Conservation (phyloP, 306 rosid species). For the Notholithocarpus densiflorus region DNA sequence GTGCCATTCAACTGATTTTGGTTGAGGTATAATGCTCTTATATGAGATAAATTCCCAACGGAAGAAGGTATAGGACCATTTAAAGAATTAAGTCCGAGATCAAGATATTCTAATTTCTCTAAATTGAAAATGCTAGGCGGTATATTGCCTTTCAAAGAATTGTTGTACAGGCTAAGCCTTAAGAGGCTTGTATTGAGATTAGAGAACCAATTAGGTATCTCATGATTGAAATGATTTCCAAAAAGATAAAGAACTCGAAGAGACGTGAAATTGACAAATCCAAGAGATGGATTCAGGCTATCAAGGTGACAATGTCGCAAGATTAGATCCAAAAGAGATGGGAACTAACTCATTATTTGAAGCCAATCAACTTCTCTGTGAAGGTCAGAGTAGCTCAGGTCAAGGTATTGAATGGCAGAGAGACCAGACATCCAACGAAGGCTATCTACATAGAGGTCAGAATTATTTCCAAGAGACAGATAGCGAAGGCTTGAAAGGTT, state of each 20-base stretch:
- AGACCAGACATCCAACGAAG: constrained; percentile 1
- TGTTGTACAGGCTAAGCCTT: fast-evolving
- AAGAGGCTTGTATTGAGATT: not conserved
- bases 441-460: not conserved
- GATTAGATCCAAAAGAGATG: not conserved
- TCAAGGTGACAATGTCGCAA: fast-evolving
- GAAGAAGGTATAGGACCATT: not conserved
- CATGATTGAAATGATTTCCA: not conserved
- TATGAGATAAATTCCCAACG: not conserved
- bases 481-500: constrained; percentile 15
- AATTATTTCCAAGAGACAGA: not conserved
- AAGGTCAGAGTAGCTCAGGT: fast-evolving
- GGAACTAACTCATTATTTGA: not conserved
- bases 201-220: not conserved
- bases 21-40: fast-evolving
- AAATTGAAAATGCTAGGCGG: no score
- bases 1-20: not conserved
- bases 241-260: not conserved
- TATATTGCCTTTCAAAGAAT: not conserved
- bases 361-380: constrained; percentile 17
- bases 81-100: not conserved
- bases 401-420: not conserved
- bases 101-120: no score
- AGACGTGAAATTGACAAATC: not conserved
- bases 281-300: not conserved